Evolutionary conservation across 768 basidiomycete genomes (phyloP), one percentile per base, ranked within the genome.

Genomic region (Cystofilobasidium bisporidii): DNA sequence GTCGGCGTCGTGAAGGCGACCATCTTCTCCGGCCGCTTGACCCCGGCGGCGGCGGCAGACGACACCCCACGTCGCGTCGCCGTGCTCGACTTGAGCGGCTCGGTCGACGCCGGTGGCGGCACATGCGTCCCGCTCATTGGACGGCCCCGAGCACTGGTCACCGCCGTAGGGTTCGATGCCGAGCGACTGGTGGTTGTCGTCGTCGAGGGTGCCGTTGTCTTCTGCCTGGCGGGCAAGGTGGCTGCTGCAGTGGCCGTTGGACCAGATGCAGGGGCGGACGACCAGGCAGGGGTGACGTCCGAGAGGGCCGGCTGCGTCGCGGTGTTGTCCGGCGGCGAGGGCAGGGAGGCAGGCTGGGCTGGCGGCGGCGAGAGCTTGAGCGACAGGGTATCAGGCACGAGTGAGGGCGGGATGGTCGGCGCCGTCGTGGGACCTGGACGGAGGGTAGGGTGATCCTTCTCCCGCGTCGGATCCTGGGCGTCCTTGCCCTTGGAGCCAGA

Each of bases 1-100:
- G 79, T 81, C 60, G 86, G 85, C 0, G 87, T 87, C 33, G 86
- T 82, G 78, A 91, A 91, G 32, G 88, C 89, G 55, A 91, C 89
- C 79, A 89, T 89, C 81, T 91, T 91, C 45, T 59, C 64, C 30
- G 26, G 28, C 53, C 8, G 30, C 22, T 22, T 2, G 30, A 6
- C 5, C 18, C 5, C n/a, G 4, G 28, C 28, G 9, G 50, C 50
- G 48, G 48, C 48, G 48, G 22, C 10, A 20, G 24, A 20, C 48
- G 50, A 24, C 30, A n/a, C n/a, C n/a, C n/a, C n/a, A n/a, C 22
- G 48, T 5, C n/a, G 48, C 48, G 26, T 24, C n/a, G n/a, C 53
- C 26, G 47, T 48, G 47, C 47, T 48, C n/a, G 20, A 24, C 53
- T 56, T 28, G 28, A 28, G 28, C 17, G 53, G 53, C 11, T 30